Conservation (phyloP, 495 filamentous ascomycete species). For the Aspergillus baeticus region DNA sequence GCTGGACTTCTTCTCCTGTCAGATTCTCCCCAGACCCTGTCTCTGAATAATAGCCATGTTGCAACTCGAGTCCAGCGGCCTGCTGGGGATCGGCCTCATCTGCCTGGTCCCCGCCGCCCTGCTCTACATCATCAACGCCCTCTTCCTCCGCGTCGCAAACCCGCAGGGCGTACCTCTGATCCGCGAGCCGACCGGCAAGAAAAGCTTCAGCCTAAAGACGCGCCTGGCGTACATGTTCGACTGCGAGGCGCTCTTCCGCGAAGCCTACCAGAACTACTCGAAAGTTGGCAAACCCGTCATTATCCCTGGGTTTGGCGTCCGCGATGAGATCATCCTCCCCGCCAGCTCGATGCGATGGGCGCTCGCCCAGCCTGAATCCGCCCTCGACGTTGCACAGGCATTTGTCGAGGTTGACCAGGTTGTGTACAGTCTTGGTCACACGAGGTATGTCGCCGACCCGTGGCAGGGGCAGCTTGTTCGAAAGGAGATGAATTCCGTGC, state of each 20-base stretch:
- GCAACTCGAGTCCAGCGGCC: neutral
- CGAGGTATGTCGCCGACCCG: constrained; percentile 19
- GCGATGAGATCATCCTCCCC: constrained; percentile 32
- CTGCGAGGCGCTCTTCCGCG: constrained; percentile 8
- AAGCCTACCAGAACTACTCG: constrained; percentile 1
- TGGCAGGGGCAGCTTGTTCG: constrained; percentile 27
- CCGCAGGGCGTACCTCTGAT: neutral
- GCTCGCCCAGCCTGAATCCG: constrained; percentile 25
- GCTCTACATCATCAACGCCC: constrained; percentile 2
- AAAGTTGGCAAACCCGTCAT: constrained; percentile 28
- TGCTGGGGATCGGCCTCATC: neutral
- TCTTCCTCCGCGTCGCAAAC: neutral
- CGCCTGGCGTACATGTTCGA: neutral
- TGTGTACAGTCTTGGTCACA: constrained; percentile 25
- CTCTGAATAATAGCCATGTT: too few species aligned
- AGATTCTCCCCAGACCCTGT: too few species aligned
- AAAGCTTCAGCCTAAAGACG: constrained; percentile 4
- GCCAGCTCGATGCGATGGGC: constrained; percentile 21
- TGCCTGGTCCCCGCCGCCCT: neutral
- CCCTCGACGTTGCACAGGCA: constrained; percentile 20
- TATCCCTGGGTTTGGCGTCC: constrained; percentile 31
- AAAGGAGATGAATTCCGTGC: constrained; percentile 20
- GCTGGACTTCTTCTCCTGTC: too few species aligned
- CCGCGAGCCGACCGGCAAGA: constrained; percentile 2
- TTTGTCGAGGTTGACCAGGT: constrained; percentile 27